Base-by-base conservation (phyloP, 331 rosid species). In the Acacia concinna region DNA sequence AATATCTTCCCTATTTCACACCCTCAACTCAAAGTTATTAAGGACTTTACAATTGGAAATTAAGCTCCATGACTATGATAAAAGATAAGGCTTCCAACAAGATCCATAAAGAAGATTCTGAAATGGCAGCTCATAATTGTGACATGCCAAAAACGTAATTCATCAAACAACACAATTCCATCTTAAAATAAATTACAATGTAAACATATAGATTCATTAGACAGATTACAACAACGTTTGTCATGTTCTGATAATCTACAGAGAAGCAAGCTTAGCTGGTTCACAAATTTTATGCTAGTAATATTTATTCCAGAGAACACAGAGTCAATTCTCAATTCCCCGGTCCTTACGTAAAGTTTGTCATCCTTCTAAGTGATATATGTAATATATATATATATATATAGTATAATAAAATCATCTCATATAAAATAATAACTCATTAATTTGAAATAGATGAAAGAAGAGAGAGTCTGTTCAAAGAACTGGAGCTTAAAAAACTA, bases 381-480 rank as follows among this genome's bases (percentile, higher is more conserved):
- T 15, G n/a, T 46, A 5, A 7, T 38, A 44, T 10, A n/a, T 3
- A 4, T 25, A 23, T 0, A 4, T 56, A 13, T 27, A 13, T 10
- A 14, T 4, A 5, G 35, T 10, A 69, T 2, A 69, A 30, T 25
- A 44, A 23, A 44, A 27, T 20, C 10, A 25, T 31, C 12, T 23
- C 17, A 70, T 32, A 49, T 8, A 57, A 54, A 54, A n/a, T 28
- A 25, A 25, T 15, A 15, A 57, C 37, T 15, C 68, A 8, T 38
- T 57, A 18, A 73, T 9, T 54, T 23, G 75, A 62, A 68, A 44
- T 44, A 15, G 74, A 74, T 23, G 68, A 71, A 57, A 79, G 40
- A 74, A 85, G 11, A 78, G 44, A 70, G 76, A 51, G 41, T 46
- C 25, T 43, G 43, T 32, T n/a, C 35, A 69, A 3, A 10, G 32